Evolutionary conservation across 2,329 filamentous ascomycete genomes (phyloP).

Genomic region (Calonectria pseudoturangicola): DNA sequence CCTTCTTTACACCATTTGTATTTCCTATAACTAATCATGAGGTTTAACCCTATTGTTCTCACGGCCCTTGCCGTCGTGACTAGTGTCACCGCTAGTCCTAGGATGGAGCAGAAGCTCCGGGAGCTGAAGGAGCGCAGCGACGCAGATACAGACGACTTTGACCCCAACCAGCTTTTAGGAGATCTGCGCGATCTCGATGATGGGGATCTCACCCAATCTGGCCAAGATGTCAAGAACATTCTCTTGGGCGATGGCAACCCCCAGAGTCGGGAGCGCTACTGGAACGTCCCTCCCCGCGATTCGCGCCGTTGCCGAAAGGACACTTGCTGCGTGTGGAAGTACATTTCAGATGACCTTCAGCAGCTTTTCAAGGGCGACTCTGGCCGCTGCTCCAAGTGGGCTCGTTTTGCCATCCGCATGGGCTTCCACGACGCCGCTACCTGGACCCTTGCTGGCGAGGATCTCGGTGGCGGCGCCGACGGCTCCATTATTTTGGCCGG

Average conservation of each 20-base stretch:
- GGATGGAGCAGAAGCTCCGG: constrained; percentile 51
- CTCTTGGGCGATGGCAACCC: constrained; percentile 57
- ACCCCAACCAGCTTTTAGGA: constrained; percentile 59
- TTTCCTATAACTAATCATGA: constrained; percentile 48
- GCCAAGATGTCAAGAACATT: constrained; percentile 62
- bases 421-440: constrained; percentile 69
- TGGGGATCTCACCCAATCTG: constrained; percentile 58
- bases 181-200: constrained; percentile 60
- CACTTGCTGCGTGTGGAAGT: constrained; percentile 67
- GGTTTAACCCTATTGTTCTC: constrained; percentile 49
- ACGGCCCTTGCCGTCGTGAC: constrained; percentile 48
- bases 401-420: constrained; percentile 66
- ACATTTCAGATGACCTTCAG: constrained; percentile 64
- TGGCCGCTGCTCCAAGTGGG: constrained; percentile 65
- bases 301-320: constrained; percentile 58
- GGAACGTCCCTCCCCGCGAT: constrained; percentile 50
- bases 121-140: constrained; percentile 46
- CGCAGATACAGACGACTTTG: constrained; percentile 37
- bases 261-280: constrained; percentile 51
- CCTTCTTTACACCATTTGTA: background rate
- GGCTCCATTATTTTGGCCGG: constrained; percentile 65
- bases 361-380: constrained; percentile 60
- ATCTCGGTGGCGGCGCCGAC: constrained; percentile 66
- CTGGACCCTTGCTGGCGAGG: constrained; percentile 62
- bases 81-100: constrained; percentile 45